Base-by-base conservation (phyloP, 768 basidiomycete species). In the Tylopilus balloui region DNA sequence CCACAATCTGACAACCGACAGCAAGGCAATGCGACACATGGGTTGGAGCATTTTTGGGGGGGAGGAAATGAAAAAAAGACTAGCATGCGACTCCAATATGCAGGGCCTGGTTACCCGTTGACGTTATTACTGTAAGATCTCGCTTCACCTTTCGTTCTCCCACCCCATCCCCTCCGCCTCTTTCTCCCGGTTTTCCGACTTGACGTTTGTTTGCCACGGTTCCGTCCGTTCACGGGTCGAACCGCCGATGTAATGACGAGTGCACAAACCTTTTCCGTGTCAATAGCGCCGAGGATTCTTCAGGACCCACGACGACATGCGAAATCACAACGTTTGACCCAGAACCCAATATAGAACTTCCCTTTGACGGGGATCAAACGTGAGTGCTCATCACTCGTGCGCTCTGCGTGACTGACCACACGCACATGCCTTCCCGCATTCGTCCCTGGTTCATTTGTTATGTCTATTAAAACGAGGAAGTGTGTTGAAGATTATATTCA, bases 241-340 rank as follows among this genome's bases (percentile, higher is more conserved):
- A 39, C 42, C 20, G 45, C 36, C 42, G 43, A 47, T 35, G 28
- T 32, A 45, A 52, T 46, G 42, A 52, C 37, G 17, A 31, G 49
- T 9, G 13, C 38, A 27, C 31, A 39, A 37, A 45, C 41, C 19
- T 31, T 32, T 19, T 24, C 29, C 23, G 9, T 34, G 24, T 41
- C 21, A 45, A 23, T 45, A 90, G 88, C 40, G 82, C 84, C 24
- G 88, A 92, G 61, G 88, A 90, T 51, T 81, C 83, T 6, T 69
- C 75, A 36, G 91, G 90, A 3, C 90, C 91, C 6, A 90, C 86
- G 1, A 92, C 91, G 14, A 86, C 82, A 23, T 93, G 92, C 64
- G 87, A 94, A 66, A 82, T 94, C 52, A 77, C 83, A 24, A 92
- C 92, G 0, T 88, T 86, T 54, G 87, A 91, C 37, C 79, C 91